A percentile compares a stretch with the other conserved stretches of the same genome.
These are phyloP conservation scores for Fusarium sp. DNA, from an alignment of 2,329 filamentous ascomycete genomes.

Conservation along the genomic window DNA sequence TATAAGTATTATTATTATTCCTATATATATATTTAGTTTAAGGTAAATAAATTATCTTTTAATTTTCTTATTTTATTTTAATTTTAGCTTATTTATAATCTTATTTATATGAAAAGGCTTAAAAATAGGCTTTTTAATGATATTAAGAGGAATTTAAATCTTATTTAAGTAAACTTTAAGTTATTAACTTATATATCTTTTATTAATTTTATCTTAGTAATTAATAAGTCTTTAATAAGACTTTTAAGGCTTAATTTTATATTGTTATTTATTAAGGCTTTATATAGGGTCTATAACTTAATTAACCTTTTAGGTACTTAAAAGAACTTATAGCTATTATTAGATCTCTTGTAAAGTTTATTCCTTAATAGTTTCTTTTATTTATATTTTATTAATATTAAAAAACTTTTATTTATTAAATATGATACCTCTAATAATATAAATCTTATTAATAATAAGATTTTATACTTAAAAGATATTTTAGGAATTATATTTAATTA, in stretches of 20 bases:
- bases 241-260: background rate
- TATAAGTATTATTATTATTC: background rate
- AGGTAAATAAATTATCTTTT: background rate
- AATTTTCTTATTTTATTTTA: background rate
- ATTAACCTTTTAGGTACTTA: too few species aligned
- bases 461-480: too few species aligned
- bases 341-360: too few species aligned
- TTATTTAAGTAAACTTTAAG: background rate
- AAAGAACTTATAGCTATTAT: too few species aligned
- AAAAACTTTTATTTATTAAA: too few species aligned
- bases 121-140: background rate
- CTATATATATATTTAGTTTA: background rate
- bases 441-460: too few species aligned
- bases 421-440: too few species aligned
- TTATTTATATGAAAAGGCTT: background rate
- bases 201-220: background rate
- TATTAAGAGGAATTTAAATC: background rate
- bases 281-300: too few species aligned
- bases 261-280: background rate
- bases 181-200: background rate
- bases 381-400: too few species aligned
- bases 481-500: background rate
- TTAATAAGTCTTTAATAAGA: background rate
- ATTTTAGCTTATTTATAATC: background rate
- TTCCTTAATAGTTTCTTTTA: background rate